Evolutionary conservation across 1,284 basidiomycete species (phyloP).

Genomic region (Singerocomus rubriflavus): DNA sequence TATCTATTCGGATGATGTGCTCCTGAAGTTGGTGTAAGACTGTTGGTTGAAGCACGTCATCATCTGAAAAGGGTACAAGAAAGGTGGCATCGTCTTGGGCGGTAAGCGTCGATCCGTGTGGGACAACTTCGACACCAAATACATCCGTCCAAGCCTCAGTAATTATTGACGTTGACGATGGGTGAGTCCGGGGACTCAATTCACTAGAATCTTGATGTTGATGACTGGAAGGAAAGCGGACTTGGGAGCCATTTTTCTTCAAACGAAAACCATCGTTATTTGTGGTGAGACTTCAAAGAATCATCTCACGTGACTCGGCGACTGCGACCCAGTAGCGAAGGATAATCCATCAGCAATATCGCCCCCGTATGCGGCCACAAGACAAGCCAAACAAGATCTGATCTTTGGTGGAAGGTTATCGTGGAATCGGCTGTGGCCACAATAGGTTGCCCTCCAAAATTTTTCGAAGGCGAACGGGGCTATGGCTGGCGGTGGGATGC

Average conservation of each 20-base stretch:
- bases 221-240: background rate
- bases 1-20: slow-evolving; percentile 11
- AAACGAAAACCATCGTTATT: slow-evolving; percentile 15
- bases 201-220: background rate
- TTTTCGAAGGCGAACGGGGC: slow-evolving; percentile 49
- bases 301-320: slow-evolving; percentile 32
- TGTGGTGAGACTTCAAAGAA: slow-evolving; percentile 10
- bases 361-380: slow-evolving; percentile 40
- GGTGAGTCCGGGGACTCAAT: background rate
- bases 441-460: slow-evolving; percentile 52
- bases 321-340: slow-evolving; percentile 36
- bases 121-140: background rate
- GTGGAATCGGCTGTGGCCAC: slow-evolving; percentile 34
- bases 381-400: slow-evolving; percentile 38
- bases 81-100: slow-evolving; percentile 14
- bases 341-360: slow-evolving; percentile 42
- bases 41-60: slow-evolving; percentile 8
- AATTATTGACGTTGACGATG: background rate
- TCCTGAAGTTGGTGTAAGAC: slow-evolving; percentile 20
- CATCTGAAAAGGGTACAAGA: slow-evolving; percentile 3
- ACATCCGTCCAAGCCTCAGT: background rate
- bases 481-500: slow-evolving; percentile 42
- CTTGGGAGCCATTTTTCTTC: slow-evolving; percentile 14
- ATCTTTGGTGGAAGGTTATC: slow-evolving; percentile 37
- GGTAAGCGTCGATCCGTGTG: background rate